phyloP scores from a whole-genome alignment of 2,329 filamentous ascomycete species.

The Graphiopsis chlorocephala region DNA sequence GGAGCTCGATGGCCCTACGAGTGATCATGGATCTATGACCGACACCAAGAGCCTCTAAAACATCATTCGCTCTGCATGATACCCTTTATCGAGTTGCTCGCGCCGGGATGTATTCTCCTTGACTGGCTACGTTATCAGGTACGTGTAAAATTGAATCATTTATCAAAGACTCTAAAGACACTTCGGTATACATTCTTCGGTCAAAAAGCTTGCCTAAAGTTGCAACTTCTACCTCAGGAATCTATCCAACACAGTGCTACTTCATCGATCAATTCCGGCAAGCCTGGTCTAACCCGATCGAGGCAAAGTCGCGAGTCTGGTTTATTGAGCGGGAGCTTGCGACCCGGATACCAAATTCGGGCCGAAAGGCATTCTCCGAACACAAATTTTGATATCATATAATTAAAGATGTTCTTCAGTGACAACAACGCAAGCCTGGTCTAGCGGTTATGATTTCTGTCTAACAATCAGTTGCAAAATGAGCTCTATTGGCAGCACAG shows the following conservation, averaged over 20 bases:
- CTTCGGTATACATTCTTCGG: too few relatives aligned
- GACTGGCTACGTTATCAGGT: neutral
- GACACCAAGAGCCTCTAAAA: neutral
- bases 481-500: neutral
- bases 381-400: too few relatives aligned
- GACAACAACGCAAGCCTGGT: neutral
- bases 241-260: neutral
- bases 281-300: neutral
- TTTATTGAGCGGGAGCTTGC: too few relatives aligned
- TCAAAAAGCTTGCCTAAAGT: neutral
- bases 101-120: neutral
- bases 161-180: too few relatives aligned
- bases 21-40: neutral
- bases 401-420: too few relatives aligned
- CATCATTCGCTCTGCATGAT: neutral
- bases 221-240: neutral
- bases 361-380: neutral
- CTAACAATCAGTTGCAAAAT: constrained; percentile 1
- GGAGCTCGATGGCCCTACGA: neutral
- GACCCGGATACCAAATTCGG: too few relatives aligned
- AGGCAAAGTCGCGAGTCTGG: neutral
- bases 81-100: neutral
- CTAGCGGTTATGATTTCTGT: constrained; percentile 7
- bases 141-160: neutral
- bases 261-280: neutral